A percentile compares a stretch with the other conserved stretches of the same genome.
These are phyloP conservation scores for Fonsecaea pugnacius DNA, from an alignment of 2,329 filamentous ascomycete species.

Conservation along the genomic window DNA sequence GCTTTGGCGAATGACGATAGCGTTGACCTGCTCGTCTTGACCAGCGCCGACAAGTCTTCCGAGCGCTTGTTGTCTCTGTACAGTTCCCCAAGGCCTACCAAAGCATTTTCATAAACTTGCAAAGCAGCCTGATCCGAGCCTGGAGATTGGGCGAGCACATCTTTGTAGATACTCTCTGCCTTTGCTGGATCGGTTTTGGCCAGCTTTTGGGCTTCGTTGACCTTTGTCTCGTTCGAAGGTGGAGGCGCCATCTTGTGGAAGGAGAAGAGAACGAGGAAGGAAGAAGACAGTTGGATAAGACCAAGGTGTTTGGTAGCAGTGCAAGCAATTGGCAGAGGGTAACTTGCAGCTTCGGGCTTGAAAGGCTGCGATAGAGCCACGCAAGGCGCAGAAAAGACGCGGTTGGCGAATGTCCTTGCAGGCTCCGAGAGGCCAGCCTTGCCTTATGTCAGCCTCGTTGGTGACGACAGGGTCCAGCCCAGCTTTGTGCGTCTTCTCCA, in stretches of 20 bases:
- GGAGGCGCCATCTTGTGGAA: slow-evolving; percentile 51
- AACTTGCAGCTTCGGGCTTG: neutral
- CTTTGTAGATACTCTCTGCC: slow-evolving; percentile 86
- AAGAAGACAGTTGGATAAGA: neutral
- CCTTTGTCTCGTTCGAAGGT: slow-evolving; percentile 63
- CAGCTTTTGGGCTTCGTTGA: slow-evolving; percentile 87
- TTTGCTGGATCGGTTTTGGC: slow-evolving; percentile 78
- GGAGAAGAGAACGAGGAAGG: slow-evolving; percentile 6
- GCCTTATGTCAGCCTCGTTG: slow-evolving; percentile 3
- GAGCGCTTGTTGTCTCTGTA: slow-evolving; percentile 82
- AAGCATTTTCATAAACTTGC: slow-evolving; percentile 86
- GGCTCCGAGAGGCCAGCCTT: slow-evolving; percentile 7
- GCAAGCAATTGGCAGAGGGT: slow-evolving; percentile 1
- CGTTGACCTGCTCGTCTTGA: slow-evolving; percentile 86
- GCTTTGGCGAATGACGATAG: slow-evolving; percentile 98
- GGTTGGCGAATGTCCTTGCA: neutral
- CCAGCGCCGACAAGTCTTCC: slow-evolving; percentile 83
- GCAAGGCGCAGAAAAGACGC: slow-evolving; percentile 19
- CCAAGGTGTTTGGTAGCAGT: neutral
- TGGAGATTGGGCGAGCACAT: slow-evolving; percentile 83
- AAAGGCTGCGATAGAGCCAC: slow-evolving; percentile 23
- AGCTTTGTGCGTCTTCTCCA: neutral
- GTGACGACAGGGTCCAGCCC: slow-evolving; percentile 4
- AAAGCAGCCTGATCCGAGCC: slow-evolving; percentile 83
- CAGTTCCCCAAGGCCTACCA: slow-evolving; percentile 87